These are phyloP conservation scores for Fusarium nodosum DNA, from an alignment of 2,329 filamentous ascomycete genomes.

Conservation along the genomic window DNA sequence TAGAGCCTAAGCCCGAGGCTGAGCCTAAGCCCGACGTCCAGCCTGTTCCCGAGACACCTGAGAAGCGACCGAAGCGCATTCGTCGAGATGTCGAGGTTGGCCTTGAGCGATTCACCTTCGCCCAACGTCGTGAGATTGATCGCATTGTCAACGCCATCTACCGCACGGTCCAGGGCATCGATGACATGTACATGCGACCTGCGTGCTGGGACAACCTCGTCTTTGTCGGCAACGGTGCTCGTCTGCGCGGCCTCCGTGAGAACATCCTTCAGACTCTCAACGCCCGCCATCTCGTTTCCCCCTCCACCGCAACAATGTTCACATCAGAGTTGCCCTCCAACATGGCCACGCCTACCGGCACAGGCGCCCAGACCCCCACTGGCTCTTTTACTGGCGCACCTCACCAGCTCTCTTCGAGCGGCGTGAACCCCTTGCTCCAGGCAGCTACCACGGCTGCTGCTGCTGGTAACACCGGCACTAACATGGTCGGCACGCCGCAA, in stretches of 20 bases:
- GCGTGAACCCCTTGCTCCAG: slow-evolving; percentile 90
- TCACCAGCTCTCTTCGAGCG: slow-evolving; percentile 68
- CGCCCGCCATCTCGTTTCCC: slow-evolving; percentile 89
- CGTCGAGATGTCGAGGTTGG: slow-evolving; percentile 82
- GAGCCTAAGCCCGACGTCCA: slow-evolving; percentile 39
- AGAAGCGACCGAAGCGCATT: slow-evolving; percentile 67
- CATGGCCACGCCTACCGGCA: slow-evolving; percentile 89
- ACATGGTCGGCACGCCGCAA: slow-evolving; percentile 56
- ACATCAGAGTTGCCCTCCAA: slow-evolving; percentile 96
- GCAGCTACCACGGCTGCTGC: slow-evolving; percentile 84
- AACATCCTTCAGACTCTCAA: slow-evolving; percentile 84
- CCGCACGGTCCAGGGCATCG: slow-evolving; percentile 83
- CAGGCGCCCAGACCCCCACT: slow-evolving; percentile 91
- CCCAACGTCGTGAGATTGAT: slow-evolving; percentile 80
- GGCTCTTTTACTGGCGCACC: slow-evolving; percentile 67
- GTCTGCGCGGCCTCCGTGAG: slow-evolving; percentile 84
- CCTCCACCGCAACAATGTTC: slow-evolving; percentile 94
- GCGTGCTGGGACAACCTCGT: slow-evolving; percentile 93
- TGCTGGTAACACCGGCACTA: slow-evolving; percentile 61
- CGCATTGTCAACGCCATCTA: slow-evolving; percentile 88
- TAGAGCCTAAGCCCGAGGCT: slow-evolving; percentile 42
- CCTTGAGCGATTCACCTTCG: slow-evolving; percentile 79
- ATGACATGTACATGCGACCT: slow-evolving; percentile 86
- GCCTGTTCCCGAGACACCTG: slow-evolving; percentile 52
- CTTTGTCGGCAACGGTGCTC: slow-evolving; percentile 88